Percentiles rank a stretch among this genome's conserved stretches.
phyloP scores from a whole-genome alignment of 495 filamentous ascomycete species.

The Lophiotrema nucula region DNA sequence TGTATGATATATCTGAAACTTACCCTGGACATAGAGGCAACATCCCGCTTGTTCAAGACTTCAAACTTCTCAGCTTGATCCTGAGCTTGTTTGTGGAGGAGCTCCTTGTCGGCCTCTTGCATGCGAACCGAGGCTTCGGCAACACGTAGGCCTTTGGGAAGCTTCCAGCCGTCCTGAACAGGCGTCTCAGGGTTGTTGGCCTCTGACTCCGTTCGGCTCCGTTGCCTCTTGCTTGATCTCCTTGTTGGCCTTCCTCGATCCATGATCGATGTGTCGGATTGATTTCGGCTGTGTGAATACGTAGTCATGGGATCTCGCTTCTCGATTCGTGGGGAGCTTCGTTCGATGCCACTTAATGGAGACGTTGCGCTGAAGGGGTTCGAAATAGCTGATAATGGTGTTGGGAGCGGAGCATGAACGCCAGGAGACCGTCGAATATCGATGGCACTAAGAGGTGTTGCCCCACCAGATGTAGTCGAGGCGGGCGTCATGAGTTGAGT shows the following conservation, averaged over 20 bases:
- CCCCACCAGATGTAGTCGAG: constrained; percentile 23
- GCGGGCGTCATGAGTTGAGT: constrained; percentile 25
- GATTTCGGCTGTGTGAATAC: constrained; percentile 50
- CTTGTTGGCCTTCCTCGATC: constrained; percentile 59
- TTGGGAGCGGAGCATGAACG: constrained; percentile 11
- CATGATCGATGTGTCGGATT: constrained; percentile 60
- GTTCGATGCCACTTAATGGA: constrained; percentile 22
- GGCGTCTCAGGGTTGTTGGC: constrained; percentile 33
- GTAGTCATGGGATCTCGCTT: constrained; percentile 23
- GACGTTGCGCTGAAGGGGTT: constrained; percentile 28
- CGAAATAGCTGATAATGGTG: constrained; percentile 21
- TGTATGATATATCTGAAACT: constrained; percentile 17
- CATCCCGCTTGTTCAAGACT: constrained; percentile 64
- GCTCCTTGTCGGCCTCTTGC: constrained; percentile 51
- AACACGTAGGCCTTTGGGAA: constrained; percentile 59
- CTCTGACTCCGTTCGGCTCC: constrained; percentile 35
- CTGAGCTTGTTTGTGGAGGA: constrained; percentile 60
- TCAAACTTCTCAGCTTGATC: constrained; percentile 65
- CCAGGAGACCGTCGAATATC: constrained; percentile 30
- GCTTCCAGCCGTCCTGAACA: constrained; percentile 37
- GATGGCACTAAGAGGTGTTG: constrained; percentile 21
- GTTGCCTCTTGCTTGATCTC: constrained; percentile 39
- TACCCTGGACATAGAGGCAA: constrained; percentile 63
- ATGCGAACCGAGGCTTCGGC: constrained; percentile 51
- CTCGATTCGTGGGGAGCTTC: constrained; percentile 29